A percentile compares a stretch with the other conserved stretches of the same genome.
Conservation (phyloP, 352 stramenopile genomes). For the Globisporangium viniferum region DNA sequence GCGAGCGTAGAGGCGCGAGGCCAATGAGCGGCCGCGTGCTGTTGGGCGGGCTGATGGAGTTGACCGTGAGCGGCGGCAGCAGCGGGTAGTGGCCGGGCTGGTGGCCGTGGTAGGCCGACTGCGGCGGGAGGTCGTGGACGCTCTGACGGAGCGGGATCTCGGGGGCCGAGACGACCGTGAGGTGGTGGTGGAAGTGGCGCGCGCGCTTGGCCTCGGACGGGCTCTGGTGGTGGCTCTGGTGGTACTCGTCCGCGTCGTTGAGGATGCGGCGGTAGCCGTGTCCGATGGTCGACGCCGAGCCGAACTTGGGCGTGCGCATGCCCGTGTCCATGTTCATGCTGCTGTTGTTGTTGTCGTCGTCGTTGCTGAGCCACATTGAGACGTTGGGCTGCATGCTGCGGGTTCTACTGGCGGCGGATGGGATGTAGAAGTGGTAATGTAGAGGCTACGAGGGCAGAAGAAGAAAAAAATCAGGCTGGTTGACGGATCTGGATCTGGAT, state of each 20-base stretch:
- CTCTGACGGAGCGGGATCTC: conserved; percentile 16
- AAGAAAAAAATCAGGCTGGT: neutral
- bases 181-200: conserved; percentile 8
- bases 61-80: conserved; percentile 28
- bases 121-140: conserved; percentile 15
- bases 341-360: neutral
- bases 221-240: neutral
- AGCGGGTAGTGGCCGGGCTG: conserved; percentile 19
- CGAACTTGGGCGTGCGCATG: neutral
- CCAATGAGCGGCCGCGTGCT: conserved; percentile 28
- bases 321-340: neutral
- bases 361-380: conserved; percentile 5
- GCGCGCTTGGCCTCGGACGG: conserved; percentile 9
- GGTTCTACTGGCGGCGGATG: neutral
- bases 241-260: conserved; percentile 7
- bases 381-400: conserved; percentile 3
- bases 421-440: neutral
- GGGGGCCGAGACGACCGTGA: neutral
- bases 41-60: conserved; percentile 51
- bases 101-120: neutral
- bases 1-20: conserved; percentile 35
- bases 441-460: neutral
- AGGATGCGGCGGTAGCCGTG: conserved; percentile 11
- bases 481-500: neutral
- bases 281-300: neutral